phyloP scores from a whole-genome alignment of 257 asterid genomes.

The Nicotiana obtusifolia region DNA sequence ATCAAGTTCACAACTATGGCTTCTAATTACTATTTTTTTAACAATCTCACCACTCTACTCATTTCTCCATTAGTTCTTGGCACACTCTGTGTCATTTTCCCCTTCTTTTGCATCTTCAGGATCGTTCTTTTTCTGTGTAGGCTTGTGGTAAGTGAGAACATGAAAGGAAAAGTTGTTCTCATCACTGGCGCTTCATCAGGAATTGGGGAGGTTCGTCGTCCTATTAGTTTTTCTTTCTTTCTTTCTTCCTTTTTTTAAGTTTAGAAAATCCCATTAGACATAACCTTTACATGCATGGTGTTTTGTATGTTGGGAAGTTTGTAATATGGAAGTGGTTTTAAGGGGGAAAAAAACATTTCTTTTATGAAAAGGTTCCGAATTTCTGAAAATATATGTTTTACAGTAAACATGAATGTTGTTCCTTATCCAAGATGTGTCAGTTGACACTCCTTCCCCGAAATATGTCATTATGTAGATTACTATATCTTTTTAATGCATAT shows the following conservation, averaged over 20 bases:
- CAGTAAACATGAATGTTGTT: too few species aligned
- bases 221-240: too few species aligned
- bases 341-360: too few species aligned
- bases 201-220: constrained; percentile 19
- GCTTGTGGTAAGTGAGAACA: background rate
- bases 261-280: too few species aligned
- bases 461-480: too few species aligned
- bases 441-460: too few species aligned
- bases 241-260: background rate
- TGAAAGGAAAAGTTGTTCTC: constrained; percentile 22
- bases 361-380: background rate
- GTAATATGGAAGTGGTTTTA: too few species aligned
- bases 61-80: background rate
- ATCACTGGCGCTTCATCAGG: constrained; percentile 29
- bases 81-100: constrained; percentile 7
- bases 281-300: too few species aligned
- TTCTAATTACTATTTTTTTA: background rate
- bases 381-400: background rate
- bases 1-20: background rate
- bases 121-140: background rate
- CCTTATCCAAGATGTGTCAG: too few species aligned
- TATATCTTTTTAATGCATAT: too few species aligned
- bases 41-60: background rate
- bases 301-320: too few species aligned
- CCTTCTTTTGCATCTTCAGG: constrained; percentile 12